Base-by-base conservation (phyloP, 257 asterid species). In the Rauvolfia tetraphylla region DNA sequence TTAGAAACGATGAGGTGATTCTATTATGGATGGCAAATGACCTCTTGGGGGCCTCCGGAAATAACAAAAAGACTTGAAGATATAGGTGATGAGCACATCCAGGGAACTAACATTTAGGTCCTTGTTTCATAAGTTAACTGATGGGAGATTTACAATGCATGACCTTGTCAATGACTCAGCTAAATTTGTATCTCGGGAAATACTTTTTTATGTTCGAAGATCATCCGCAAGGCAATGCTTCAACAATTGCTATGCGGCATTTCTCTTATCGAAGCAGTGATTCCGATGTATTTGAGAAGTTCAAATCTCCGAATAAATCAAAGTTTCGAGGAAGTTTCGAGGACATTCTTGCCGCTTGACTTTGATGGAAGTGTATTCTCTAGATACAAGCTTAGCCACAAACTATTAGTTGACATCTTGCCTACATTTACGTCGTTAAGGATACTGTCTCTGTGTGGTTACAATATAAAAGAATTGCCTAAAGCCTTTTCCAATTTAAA, bases 21-120 rank as follows among this genome's bases (percentile, higher is more conserved):
- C 83, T 84, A 74, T 84, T 84, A 12, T 89, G 93, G 90, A 84
- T 87, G 61, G 93, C 89, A 46, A 87, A 87, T 61, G 93, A 90
- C 39, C 8, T 41, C 8, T 83, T 84, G 33, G 73, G 85, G 14
- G 80, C 83, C 4, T 41, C 44, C 44, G 41, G 75, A 38, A 75
- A 61, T 23, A 54, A 78, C 58, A 74, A 75, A 75, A 53, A 71
- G 75, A 39, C 49, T 81, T 66, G 90, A 86, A 68, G 86, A 84
- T 51, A 68, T 84, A 34, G 91, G 88, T 58, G 85, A 83, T 65
- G 81, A 74, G 69, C 84, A 84, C 77, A 82, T 89, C 80, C 83
- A 8, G 80, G 23, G 90, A 84, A 76, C 59, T 87, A 76, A 49
- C 83, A 63, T 81, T 85, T 3, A 87, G 90, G 62, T 85, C 85